Evolutionary conservation across 2,329 filamentous ascomycete species (phyloP), one percentile per base, ranked within the genome.

Genomic region (Ilyonectria mors-panacis): DNA sequence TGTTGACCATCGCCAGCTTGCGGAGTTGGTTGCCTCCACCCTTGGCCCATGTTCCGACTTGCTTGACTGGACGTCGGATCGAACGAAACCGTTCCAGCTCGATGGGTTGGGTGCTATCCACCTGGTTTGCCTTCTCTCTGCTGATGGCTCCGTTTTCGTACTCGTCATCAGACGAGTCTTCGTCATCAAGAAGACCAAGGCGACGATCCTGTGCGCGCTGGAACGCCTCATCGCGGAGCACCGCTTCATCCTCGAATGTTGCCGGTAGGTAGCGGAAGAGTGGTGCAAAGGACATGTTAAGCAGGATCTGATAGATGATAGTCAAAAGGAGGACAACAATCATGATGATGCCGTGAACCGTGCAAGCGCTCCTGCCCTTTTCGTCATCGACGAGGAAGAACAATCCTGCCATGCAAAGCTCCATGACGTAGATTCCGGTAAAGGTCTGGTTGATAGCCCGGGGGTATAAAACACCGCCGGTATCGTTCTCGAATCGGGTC

Each of bases 391-490:
- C 89, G 23, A 97, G 85, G 81, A 98, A 94, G 82, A 98, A 98
- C 23, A 98, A 85, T 39, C 95, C 96, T 50, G 97, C 91, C 63
- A 98, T 86, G 73, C 92, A 95, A 2, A 98, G 85, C 76, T 98
- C 94, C 92, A 99, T 96, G 68, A 98, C 90, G 76, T 99, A 99
- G 0, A 99, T 83, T 0, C 96, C 96, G 0, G 94, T 96, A 77
- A 99, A 98, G 0, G 96, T 93, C 78, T 98, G 95, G 77, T 98
- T 98, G 81, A 98, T 93, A 1, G 96, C 96, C 39, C 92, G 89
- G 0, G 96, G 96, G 75, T 97, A 99, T 58, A 98, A 84, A 1
- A 98, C 87, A 48, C 96, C 96, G 45, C 96, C 96, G 0, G 95
- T 99, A 80, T 99, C 96, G 67, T 92, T 90, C 71, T 91, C 89